Conservation (phyloP, 345 rosid species). For the Lumnitzera littorea region DNA sequence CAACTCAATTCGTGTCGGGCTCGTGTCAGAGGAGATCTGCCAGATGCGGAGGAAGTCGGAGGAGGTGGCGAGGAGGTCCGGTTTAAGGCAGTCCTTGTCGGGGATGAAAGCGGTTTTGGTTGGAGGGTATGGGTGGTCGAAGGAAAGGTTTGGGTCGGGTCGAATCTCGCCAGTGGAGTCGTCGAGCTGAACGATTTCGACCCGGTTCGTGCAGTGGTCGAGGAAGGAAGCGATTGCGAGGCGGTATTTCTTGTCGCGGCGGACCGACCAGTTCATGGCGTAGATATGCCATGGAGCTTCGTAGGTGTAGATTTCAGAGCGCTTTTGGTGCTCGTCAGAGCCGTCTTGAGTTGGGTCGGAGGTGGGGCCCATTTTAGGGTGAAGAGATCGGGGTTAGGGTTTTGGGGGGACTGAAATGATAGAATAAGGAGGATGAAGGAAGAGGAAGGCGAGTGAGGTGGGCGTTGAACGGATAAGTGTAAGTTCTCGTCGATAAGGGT, state of each 20-base stretch:
- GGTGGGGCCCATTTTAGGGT: conserved; percentile 43
- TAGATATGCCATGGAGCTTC: conserved; percentile 97
- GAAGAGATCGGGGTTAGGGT: background rate
- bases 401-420: background rate
- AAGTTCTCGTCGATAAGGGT: no score
- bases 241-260: conserved; percentile 94
- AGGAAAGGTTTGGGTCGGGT: conserved; percentile 69
- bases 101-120: conserved; percentile 90
- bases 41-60: conserved; percentile 86
- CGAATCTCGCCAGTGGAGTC: conserved; percentile 96
- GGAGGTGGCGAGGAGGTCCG: conserved; percentile 93
- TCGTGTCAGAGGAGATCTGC: conserved; percentile 62
- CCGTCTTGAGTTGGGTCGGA: conserved; percentile 75
- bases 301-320: conserved; percentile 95
- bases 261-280: conserved; percentile 99
- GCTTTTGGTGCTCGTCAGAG: conserved; percentile 88
- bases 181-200: conserved; percentile 94
- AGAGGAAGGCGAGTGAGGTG: background rate
- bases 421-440: background rate
- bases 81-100: conserved; percentile 77
- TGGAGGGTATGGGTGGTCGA: conserved; percentile 91
- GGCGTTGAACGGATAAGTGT: no score
- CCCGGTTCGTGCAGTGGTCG: conserved; percentile 67
- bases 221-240: conserved; percentile 90
- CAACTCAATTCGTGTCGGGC: conserved; percentile 53